A percentile compares a stretch with the other conserved stretches of the same genome.
Evolutionary conservation across 352 stramenopile species (phyloP).

Genomic region (Pseudoperonospora humuli): DNA sequence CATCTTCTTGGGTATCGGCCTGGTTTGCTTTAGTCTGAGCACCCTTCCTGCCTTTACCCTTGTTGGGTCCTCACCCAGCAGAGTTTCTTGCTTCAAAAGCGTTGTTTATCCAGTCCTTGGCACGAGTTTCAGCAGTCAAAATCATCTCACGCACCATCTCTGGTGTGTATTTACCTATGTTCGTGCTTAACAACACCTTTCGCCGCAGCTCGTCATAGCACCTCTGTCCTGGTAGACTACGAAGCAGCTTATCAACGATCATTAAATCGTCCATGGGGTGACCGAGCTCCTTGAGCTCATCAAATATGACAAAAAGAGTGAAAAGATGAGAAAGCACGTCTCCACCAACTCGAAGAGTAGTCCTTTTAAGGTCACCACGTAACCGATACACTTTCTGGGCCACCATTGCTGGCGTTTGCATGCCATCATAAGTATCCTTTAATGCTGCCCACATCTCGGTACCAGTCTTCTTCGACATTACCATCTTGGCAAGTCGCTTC

Average conservation of each 20-base stretch:
- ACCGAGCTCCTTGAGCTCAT: neutral
- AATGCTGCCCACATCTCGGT: conserved; percentile 2
- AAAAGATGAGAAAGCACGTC: neutral
- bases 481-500: conserved; percentile 3
- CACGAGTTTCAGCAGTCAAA: conserved; percentile 1
- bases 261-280: conserved; percentile 3
- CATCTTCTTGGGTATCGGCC: no score
- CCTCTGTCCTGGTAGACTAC: neutral
- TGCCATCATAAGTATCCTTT: neutral
- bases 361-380: conserved; percentile 1
- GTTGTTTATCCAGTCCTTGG: conserved; percentile 4
- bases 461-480: conserved; percentile 1
- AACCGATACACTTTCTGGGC: conserved; percentile 3
- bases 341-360: neutral
- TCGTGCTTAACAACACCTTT: conserved; percentile 6
- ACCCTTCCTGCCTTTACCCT: neutral
- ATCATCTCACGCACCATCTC: conserved; percentile 5
- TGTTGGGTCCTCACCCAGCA: neutral
- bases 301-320: conserved; percentile 3
- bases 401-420: neutral
- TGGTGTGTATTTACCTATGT: conserved; percentile 12
- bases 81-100: conserved; percentile 6
- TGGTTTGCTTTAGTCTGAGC: no score
- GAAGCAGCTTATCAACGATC: conserved; percentile 6
- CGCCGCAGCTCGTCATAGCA: conserved; percentile 5